These are phyloP conservation scores for Boletus rex-veris DNA, from an alignment of 768 basidiomycete genomes.

Conservation along the genomic window DNA sequence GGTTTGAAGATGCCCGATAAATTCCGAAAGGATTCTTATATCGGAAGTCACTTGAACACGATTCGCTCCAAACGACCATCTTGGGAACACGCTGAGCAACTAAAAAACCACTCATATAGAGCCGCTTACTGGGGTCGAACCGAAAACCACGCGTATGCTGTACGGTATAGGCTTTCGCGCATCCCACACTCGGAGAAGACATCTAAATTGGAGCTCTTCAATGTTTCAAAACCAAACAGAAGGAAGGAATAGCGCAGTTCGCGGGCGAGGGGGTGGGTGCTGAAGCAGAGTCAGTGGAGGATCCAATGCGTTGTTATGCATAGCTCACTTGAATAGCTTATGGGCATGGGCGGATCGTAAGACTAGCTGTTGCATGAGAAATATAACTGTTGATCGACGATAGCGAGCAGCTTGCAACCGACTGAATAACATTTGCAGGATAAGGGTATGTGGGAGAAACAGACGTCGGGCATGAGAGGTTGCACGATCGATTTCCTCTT, in stretches of 20 bases:
- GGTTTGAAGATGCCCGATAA: constrained; percentile 69
- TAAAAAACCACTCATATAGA: background rate
- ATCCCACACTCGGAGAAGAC: constrained; percentile 71
- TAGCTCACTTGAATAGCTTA: constrained; percentile 66
- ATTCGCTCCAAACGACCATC: constrained; percentile 96
- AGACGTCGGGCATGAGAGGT: constrained; percentile 66
- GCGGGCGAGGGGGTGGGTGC: constrained; percentile 88
- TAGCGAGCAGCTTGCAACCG: constrained; percentile 93
- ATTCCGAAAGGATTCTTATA: constrained; percentile 81
- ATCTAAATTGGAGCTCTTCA: constrained; percentile 87
- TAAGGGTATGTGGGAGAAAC: constrained; percentile 76
- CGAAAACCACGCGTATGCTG: constrained; percentile 92
- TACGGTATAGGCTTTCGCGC: constrained; percentile 70
- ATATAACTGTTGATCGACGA: constrained; percentile 77
- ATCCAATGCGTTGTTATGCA: background rate
- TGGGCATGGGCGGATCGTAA: constrained; percentile 72
- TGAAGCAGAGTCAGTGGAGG: constrained; percentile 29
- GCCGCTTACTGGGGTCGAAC: constrained; percentile 79
- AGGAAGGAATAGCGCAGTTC: constrained; percentile 89
- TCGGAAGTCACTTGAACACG: constrained; percentile 88
- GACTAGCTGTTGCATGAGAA: constrained; percentile 80
- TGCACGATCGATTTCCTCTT: constrained; percentile 73
- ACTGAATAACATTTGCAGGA: constrained; percentile 87
- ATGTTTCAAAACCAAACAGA: constrained; percentile 87
- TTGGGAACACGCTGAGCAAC: constrained; percentile 29